A percentile compares a stretch with the other conserved stretches of the same genome.
phyloP scores from a whole-genome alignment of 2,329 filamentous ascomycete species.

The Aureobasidium subglaciale region DNA sequence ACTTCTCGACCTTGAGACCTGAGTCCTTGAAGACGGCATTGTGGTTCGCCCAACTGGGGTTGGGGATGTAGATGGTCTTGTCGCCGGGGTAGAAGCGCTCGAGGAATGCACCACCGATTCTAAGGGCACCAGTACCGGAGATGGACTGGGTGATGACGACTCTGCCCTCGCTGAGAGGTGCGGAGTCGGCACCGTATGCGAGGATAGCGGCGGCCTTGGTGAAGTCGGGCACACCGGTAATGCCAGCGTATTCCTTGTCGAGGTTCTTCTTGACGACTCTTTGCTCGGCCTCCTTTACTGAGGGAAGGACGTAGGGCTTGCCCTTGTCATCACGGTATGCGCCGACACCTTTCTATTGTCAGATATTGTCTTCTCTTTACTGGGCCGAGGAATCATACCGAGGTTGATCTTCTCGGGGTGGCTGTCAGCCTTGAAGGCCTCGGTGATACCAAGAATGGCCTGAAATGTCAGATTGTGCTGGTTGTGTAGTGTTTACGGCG shows the following conservation, averaged over 20 bases:
- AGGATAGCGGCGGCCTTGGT: conserved; percentile 85
- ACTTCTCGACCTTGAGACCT: conserved; percentile 84
- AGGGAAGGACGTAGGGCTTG: conserved; percentile 96
- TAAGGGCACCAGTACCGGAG: conserved; percentile 91
- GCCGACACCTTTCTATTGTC: conserved; percentile 63
- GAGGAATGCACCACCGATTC: conserved; percentile 91
- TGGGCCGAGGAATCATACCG: conserved; percentile 46
- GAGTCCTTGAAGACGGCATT: conserved; percentile 92
- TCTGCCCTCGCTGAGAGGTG: conserved; percentile 65
- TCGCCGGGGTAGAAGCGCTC: conserved; percentile 81
- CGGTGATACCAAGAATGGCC: conserved; percentile 84
- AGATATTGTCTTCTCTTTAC: background rate
- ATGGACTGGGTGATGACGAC: conserved; percentile 95
- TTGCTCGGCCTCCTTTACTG: conserved; percentile 81
- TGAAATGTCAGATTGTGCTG: background rate
- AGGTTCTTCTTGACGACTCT: conserved; percentile 69
- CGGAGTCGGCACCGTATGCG: conserved; percentile 77
- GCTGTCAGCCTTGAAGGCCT: conserved; percentile 96
- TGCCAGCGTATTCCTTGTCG: conserved; percentile 98
- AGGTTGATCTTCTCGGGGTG: conserved; percentile 97
- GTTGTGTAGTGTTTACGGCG: too few species aligned
- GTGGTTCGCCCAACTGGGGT: conserved; percentile 97
- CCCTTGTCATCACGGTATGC: conserved; percentile 97
- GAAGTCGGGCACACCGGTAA: conserved; percentile 92
- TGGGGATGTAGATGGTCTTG: conserved; percentile 96